phyloP scores from a whole-genome alignment of 306 rosid species.

The Heteromeles arbutifolia region DNA sequence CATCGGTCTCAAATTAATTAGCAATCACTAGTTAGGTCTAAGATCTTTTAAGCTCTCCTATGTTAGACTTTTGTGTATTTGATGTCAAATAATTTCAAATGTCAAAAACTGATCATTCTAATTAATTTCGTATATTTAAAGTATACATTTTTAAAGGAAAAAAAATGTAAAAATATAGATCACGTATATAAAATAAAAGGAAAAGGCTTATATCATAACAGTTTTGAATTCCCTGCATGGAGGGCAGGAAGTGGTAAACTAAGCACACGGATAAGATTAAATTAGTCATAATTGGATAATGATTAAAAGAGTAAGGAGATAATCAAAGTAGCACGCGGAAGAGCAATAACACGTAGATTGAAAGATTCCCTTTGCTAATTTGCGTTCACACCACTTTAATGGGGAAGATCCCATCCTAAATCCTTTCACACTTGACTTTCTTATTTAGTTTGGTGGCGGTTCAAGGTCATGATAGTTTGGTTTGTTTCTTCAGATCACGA shows the following conservation, averaged over 20 bases:
- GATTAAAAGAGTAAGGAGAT: not conserved
- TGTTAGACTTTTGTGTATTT: too few species aligned
- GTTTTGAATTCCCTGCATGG: not conserved
- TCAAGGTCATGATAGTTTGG: not conserved
- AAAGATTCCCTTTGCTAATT: constrained; percentile 29
- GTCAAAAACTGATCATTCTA: too few species aligned
- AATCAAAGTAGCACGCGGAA: constrained; percentile 16
- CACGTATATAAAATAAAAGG: too few species aligned
- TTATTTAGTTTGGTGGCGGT: not conserved
- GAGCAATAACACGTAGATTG: constrained; percentile 2
- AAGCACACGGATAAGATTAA: not conserved
- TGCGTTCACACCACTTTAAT: constrained; percentile 52
- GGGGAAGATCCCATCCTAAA: constrained; percentile 8
- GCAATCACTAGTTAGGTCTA: too few species aligned
- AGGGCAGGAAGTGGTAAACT: not conserved
- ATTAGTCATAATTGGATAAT: constrained; percentile 8
- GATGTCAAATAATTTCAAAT: too few species aligned
- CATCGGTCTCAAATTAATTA: too few species aligned
- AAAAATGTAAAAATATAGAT: too few species aligned
- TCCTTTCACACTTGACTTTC: constrained; percentile 32
- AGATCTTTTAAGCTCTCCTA: too few species aligned
- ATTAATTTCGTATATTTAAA: too few species aligned
- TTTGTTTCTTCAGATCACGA: too few species aligned
- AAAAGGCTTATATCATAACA: too few species aligned
- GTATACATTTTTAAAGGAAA: too few species aligned